phyloP scores from a whole-genome alignment of 805 yeast species.

The Saturnispora quitensis region DNA sequence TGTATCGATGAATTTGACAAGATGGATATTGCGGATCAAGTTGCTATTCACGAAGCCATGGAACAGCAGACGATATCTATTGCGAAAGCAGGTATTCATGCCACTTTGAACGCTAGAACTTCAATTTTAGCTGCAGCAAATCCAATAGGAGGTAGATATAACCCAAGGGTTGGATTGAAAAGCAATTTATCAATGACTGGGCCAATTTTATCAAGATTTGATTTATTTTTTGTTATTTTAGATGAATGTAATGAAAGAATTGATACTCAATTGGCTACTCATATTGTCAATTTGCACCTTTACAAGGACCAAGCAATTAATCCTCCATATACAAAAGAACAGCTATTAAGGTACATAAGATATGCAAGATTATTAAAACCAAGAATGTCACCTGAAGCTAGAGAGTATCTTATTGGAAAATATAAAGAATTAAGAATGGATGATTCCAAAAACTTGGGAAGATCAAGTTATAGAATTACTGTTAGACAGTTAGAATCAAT shows the following conservation, averaged over 20 bases:
- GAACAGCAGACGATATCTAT: constrained; percentile 98
- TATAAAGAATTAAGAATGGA: constrained; percentile 82
- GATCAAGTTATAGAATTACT: constrained; percentile 86
- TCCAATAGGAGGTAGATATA: constrained; percentile 95
- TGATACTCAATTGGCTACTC: constrained; percentile 84
- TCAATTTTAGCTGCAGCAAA: constrained; percentile 98
- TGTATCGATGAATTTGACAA: constrained; percentile 98
- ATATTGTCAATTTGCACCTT: constrained; percentile 90
- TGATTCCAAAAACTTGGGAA: constrained; percentile 82
- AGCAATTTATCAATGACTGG: constrained; percentile 93
- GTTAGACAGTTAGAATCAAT: constrained; percentile 94
- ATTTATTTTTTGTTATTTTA: constrained; percentile 84
- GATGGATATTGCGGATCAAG: constrained; percentile 93
- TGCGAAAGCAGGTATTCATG: constrained; percentile 98
- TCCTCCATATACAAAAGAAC: constrained; percentile 85
- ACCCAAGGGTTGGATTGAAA: constrained; percentile 73
- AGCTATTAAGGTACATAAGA: constrained; percentile 76
- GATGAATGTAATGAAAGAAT: constrained; percentile 91
- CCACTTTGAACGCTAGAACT: constrained; percentile 93
- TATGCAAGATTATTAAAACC: constrained; percentile 94
- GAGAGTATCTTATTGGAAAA: constrained; percentile 63
- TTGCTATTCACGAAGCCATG: constrained; percentile 99
- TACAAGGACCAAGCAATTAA: constrained; percentile 79
- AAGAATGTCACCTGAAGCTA: constrained; percentile 69
- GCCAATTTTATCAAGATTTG: constrained; percentile 98